phyloP scores from a whole-genome alignment of 176 grass and related monocot species.

The Dactylis glomerata region DNA sequence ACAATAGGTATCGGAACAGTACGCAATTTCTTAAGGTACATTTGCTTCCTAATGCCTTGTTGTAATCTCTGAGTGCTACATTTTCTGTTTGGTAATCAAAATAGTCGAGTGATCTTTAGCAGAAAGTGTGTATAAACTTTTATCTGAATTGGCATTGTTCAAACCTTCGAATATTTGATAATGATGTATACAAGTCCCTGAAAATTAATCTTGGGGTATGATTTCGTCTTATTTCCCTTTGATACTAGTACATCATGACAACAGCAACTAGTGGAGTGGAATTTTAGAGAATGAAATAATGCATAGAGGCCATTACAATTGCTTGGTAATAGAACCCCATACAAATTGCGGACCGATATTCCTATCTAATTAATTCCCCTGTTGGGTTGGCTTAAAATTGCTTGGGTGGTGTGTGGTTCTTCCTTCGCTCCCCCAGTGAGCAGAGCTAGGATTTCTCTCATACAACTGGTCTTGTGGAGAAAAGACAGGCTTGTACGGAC shows the following conservation, averaged over 20 bases:
- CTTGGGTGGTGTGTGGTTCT: too few species aligned
- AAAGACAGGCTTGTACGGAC: neutral
- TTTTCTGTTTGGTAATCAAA: neutral
- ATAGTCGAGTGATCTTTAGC: neutral
- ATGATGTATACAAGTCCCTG: neutral
- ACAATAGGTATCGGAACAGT: neutral
- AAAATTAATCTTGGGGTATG: neutral
- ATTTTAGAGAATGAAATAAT: neutral
- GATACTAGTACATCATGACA: neutral
- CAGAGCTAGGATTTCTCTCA: neutral
- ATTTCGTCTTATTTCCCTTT: neutral
- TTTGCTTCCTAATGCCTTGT: neutral
- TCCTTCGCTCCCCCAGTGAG: too few species aligned
- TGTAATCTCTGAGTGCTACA: neutral
- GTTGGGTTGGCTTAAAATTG: neutral
- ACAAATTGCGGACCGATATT: neutral
- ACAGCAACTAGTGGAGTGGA: neutral
- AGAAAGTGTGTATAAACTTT: neutral
- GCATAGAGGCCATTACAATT: neutral
- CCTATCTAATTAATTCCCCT: neutral
- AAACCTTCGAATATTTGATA: neutral
- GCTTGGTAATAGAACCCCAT: neutral
- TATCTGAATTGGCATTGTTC: neutral
- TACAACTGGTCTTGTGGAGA: neutral
- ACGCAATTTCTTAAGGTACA: neutral